Evolutionary conservation across 2,329 filamentous ascomycete species (phyloP), one percentile per base, ranked within the genome.

Genomic region (Calonectria naviculata): DNA sequence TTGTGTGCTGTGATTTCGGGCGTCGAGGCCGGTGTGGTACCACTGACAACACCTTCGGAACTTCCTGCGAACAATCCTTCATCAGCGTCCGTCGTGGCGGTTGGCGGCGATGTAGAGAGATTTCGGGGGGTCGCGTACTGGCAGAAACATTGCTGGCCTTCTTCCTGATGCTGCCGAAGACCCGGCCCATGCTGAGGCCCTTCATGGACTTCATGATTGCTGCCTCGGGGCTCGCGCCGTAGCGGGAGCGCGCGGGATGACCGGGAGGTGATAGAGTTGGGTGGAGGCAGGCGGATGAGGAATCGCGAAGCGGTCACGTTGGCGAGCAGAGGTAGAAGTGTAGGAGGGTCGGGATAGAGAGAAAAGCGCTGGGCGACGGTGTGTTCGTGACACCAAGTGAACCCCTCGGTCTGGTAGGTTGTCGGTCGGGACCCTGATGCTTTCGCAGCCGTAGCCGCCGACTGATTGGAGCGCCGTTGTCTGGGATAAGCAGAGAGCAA

Each of bases 1-100:
- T 90, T 88, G 63, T 87, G 83, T 52, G 90, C 93, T 78, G 89
- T 92, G 70, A 87, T 89, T 83, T 94, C 93, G 66, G 93, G 93
- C 17, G 89, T 89, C 78, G 92, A 91, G 71, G 85, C 85, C 15
- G 80, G 75, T n/a, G 77, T 79, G 29, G 78, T 69, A 71, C 67
- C 67, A 52, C 46, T 73, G 68, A 63, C 47, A 26, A 36, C 52
- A 60, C 47, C 66, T 36, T 71, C 69, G 36, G 68, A 69, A 46
- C 62, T 71, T 42, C 66, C 67, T 71, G 62, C 24, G 44, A 44
- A 49, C n/a, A 47, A 38, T 64, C 24, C 26, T 42, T 46, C 38
- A 56, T 72, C 67, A 65, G 68, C 24, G 28, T 29, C 49, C 34
- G 29, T 47, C 24, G 52, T 12, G 42, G 28, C 61, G 15, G 42